Evolutionary conservation across 345 rosid genomes (phyloP).

Genomic region (Eucalyptus lansdowneana): DNA sequence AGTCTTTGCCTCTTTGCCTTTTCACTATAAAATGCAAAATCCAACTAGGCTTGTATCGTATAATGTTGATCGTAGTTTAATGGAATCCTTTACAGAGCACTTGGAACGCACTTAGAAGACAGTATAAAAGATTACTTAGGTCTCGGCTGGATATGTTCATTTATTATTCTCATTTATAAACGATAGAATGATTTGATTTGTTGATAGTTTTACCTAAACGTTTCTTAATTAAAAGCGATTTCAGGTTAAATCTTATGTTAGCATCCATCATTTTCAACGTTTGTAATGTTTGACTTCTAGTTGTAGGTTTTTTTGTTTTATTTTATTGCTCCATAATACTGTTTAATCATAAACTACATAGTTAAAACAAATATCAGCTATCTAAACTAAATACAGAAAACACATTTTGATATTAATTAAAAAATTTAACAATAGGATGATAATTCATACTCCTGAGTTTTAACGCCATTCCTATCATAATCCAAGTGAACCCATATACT

Average conservation of each 20-base stretch:
- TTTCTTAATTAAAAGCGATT: neutral
- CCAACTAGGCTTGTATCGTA: neutral
- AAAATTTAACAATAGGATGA: neutral
- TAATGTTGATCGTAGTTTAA: neutral
- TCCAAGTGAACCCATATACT: neutral
- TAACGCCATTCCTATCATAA: neutral
- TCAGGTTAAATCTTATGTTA: neutral
- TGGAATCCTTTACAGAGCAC: neutral
- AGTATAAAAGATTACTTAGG: neutral
- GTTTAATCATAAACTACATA: neutral
- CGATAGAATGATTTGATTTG: neutral
- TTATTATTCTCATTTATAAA: neutral
- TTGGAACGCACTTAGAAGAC: neutral
- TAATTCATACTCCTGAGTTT: neutral
- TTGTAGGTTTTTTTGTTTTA: neutral
- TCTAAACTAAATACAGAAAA: neutral
- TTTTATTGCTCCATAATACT: neutral
- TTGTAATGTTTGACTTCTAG: neutral
- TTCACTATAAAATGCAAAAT: neutral
- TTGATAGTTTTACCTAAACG: neutral
- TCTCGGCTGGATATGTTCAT: neutral
- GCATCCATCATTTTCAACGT: neutral
- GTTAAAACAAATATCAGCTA: neutral
- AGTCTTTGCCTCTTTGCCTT: neutral
- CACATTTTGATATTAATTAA: neutral